Conservation (phyloP, 1,284 basidiomycete species). For the Inonotus hispidus region DNA sequence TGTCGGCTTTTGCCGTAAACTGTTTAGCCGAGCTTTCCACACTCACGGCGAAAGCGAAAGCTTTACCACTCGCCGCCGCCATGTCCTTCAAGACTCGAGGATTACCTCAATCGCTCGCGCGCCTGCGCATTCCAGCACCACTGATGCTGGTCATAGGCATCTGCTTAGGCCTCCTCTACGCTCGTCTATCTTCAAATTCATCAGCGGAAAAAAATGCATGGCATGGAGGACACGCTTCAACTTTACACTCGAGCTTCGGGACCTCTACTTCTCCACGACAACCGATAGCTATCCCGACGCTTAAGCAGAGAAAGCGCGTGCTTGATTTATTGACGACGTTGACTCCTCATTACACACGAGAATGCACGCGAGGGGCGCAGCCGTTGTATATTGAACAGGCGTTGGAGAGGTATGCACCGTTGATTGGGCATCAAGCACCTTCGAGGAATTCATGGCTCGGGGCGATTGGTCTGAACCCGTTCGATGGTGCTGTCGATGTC, state of each 20-base stretch:
- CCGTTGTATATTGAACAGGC: conserved; percentile 81
- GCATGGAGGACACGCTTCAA: conserved; percentile 46
- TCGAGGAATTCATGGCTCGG: conserved; percentile 60
- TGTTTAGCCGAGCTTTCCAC: not conserved
- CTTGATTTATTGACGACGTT: conserved; percentile 82
- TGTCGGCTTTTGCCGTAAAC: not conserved
- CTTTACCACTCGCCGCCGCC: not conserved
- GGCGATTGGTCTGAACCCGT: conserved; percentile 41
- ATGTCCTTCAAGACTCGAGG: conserved; percentile 2
- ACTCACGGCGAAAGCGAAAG: not conserved
- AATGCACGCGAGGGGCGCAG: conserved; percentile 82
- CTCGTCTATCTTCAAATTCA: conserved; percentile 9
- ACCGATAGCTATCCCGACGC: conserved; percentile 61
- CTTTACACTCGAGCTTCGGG: conserved; percentile 27
- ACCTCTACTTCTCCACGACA: conserved; percentile 48
- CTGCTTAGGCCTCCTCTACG: conserved; percentile 16
- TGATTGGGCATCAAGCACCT: conserved; percentile 72
- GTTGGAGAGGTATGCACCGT: conserved; percentile 73
- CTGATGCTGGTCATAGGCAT: conserved; percentile 17
- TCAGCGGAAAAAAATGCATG: conserved; percentile 32
- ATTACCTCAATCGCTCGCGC: not conserved
- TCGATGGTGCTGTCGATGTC: conserved; percentile 39
- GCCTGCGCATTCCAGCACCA: conserved; percentile 14
- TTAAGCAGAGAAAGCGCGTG: conserved; percentile 78
- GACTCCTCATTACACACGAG: conserved; percentile 84